These are phyloP conservation scores for Penicillium sp. DNA, from an alignment of 2,329 filamentous ascomycete genomes.

Conservation along the genomic window DNA sequence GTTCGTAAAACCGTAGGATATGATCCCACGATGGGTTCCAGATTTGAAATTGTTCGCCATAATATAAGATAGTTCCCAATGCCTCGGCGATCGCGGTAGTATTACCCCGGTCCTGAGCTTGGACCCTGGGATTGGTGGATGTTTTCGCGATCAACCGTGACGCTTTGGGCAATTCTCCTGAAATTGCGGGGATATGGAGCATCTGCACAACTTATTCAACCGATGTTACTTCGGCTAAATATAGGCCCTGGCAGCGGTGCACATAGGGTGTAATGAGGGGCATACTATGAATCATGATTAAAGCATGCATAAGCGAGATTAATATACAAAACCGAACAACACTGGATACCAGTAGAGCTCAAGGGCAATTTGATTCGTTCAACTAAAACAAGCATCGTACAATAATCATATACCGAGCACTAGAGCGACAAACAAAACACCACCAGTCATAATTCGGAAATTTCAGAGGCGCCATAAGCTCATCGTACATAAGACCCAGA, in stretches of 20 bases:
- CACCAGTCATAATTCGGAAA: background rate
- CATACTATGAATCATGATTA: background rate
- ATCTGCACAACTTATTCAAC: background rate
- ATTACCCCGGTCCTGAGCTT: constrained; percentile 13
- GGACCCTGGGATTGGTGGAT: constrained; percentile 29
- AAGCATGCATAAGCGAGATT: background rate
- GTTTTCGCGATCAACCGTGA: constrained; percentile 12
- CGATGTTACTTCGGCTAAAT: background rate
- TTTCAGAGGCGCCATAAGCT: background rate
- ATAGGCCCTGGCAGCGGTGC: background rate
- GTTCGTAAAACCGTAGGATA: background rate
- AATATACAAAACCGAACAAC: background rate
- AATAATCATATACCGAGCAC: background rate
- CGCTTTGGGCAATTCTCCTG: constrained; percentile 21
- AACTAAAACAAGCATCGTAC: background rate
- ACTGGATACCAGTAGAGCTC: background rate
- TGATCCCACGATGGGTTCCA: background rate
- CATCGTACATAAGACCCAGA: background rate
- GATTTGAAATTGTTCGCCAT: background rate
- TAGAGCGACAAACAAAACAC: background rate
- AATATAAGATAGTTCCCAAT: background rate
- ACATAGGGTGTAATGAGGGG: background rate
- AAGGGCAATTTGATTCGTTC: background rate
- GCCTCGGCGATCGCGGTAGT: constrained; percentile 24
- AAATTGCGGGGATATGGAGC: constrained; percentile 10